Percentiles rank a stretch among this genome's conserved stretches.
phyloP scores from a whole-genome alignment of 2,329 filamentous ascomycete genomes.

The Beauveria pseudobassiana region DNA sequence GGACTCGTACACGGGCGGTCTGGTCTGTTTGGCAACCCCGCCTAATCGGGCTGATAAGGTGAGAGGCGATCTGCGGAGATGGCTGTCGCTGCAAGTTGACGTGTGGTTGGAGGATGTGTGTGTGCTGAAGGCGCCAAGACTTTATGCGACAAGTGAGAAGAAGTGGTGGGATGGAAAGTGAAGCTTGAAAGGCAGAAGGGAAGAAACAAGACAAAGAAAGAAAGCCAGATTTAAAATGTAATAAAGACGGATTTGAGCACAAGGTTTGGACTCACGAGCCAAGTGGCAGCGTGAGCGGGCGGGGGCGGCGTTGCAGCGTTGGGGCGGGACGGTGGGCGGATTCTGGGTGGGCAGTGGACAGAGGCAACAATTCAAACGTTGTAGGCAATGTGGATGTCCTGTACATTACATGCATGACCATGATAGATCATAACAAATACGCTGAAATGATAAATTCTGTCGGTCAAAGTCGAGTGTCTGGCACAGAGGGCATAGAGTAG shows the following conservation, averaged over 20 bases:
- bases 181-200: neutral
- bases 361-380: neutral
- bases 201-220: neutral
- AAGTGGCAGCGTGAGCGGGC: slow-evolving; percentile 4
- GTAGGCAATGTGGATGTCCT: neutral
- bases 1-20: slow-evolving; percentile 3
- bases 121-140: neutral
- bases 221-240: neutral
- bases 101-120: neutral
- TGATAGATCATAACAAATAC: no score
- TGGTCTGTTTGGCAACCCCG: slow-evolving; percentile 10
- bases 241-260: neutral
- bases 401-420: no score
- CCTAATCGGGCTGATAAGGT: slow-evolving; percentile 7
- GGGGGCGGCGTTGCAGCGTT: neutral
- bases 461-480: no score
- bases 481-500: neutral
- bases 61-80: slow-evolving; percentile 4
- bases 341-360: neutral
- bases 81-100: neutral
- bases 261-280: neutral
- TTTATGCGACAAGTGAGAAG: neutral
- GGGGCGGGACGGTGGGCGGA: neutral
- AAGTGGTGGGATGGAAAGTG: neutral
- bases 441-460: no score